Conservation (phyloP, 176 grass and related monocot genomes). For the maize (Zea mays) region DNA sequence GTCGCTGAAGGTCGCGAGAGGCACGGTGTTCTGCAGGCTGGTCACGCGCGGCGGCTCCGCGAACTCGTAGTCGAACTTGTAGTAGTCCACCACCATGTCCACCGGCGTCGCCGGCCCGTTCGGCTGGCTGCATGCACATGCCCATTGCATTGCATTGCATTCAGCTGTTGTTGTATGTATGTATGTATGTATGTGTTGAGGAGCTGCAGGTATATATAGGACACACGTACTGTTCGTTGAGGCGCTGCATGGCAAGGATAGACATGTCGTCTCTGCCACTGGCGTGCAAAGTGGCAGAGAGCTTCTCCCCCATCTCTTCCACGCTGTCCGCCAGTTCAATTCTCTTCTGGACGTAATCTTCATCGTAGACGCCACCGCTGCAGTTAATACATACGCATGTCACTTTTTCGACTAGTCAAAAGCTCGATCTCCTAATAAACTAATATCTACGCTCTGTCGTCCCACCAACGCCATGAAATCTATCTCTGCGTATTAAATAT, state of each 20-base stretch:
- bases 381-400: neutral
- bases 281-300: constrained; percentile 19
- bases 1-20: constrained; percentile 42
- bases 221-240: constrained; percentile 45
- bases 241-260: constrained; percentile 7
- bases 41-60: constrained; percentile 58
- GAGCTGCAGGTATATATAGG: neutral
- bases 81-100: constrained; percentile 79
- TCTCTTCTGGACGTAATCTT: constrained; percentile 29
- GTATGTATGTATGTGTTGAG: too few species aligned
- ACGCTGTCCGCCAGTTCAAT: constrained; percentile 22
- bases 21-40: constrained; percentile 61
- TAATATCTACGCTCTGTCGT: too few species aligned
- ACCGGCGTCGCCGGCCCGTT: constrained; percentile 25
- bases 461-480: too few species aligned
- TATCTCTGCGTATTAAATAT: too few species aligned
- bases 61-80: constrained; percentile 54
- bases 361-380: constrained; percentile 47
- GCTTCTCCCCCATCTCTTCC: constrained; percentile 1
- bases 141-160: too few species aligned
- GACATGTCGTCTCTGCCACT: constrained; percentile 57
- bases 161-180: too few species aligned
- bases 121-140: neutral
- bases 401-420: too few species aligned
- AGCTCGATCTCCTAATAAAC: too few species aligned